These are phyloP conservation scores for Polygonum maritimum DNA, from an alignment of 148 eudicot species.

Conservation along the genomic window DNA sequence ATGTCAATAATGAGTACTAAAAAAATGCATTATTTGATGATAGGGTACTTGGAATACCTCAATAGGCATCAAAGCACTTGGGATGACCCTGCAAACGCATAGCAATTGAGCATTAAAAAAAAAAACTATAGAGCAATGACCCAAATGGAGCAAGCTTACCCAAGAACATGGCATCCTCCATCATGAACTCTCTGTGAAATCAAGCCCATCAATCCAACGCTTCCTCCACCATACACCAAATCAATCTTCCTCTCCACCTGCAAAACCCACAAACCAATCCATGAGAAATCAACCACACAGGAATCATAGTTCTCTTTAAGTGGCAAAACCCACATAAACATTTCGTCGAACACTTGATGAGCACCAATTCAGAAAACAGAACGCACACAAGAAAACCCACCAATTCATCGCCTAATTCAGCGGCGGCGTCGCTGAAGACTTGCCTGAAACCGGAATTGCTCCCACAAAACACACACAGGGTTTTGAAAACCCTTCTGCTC, in stretches of 20 bases:
- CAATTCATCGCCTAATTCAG: conserved; percentile 78
- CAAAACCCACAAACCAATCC: neutral
- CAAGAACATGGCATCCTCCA: conserved; percentile 91
- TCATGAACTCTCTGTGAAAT: conserved; percentile 63
- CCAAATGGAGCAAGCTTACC: conserved; percentile 33
- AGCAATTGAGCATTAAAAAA: conserved; percentile 12
- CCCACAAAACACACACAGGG: conserved; percentile 90
- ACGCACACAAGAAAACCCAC: conserved; percentile 24
- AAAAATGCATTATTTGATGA: neutral
- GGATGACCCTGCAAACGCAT: conserved; percentile 66
- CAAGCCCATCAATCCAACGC: conserved; percentile 92
- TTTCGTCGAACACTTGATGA: conserved; percentile 14
- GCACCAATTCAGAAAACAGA: conserved; percentile 8
- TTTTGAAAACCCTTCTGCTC: conserved; percentile 47
- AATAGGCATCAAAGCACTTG: conserved; percentile 78
- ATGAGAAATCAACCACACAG: neutral
- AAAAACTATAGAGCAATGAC: neutral
- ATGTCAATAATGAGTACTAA: neutral
- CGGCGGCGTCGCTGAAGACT: conserved; percentile 84
- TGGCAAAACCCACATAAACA: conserved; percentile 4
- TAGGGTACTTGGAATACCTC: conserved; percentile 43
- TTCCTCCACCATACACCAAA: conserved; percentile 96
- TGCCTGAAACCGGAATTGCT: conserved; percentile 71
- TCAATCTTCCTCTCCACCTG: conserved; percentile 81
- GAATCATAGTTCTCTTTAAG: neutral